Evolutionary conservation across 768 basidiomycete genomes (phyloP).

Genomic region (Pisolithus microcarpus): DNA sequence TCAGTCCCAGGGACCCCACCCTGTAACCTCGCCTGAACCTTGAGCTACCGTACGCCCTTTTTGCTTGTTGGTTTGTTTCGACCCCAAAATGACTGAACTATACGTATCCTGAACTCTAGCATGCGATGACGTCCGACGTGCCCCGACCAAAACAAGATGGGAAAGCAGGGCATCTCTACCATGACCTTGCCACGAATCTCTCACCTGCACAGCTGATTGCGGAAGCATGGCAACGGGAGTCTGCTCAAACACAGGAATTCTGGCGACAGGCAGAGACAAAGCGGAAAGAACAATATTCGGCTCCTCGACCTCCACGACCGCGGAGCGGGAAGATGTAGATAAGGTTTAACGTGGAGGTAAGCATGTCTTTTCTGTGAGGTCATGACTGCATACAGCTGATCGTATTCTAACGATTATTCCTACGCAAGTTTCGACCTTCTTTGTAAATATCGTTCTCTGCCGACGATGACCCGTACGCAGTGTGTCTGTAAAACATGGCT

Average conservation of each 20-base stretch:
- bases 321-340: slow-evolving; percentile 48
- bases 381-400: neutral
- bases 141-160: slow-evolving; percentile 29
- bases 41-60: slow-evolving; percentile 32
- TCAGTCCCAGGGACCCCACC: slow-evolving; percentile 24
- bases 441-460: slow-evolving; percentile 24
- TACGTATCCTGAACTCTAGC: slow-evolving; percentile 24
- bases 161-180: slow-evolving; percentile 22
- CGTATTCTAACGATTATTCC: neutral
- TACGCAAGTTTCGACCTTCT: slow-evolving; percentile 20
- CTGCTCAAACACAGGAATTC: slow-evolving; percentile 48
- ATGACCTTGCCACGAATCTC: slow-evolving; percentile 23
- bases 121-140: slow-evolving; percentile 32
- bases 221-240: slow-evolving; percentile 60
- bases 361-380: neutral
- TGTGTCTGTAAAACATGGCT: slow-evolving; percentile 6
- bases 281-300: slow-evolving; percentile 37
- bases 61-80: slow-evolving; percentile 22
- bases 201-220: slow-evolving; percentile 60
- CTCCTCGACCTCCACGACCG: slow-evolving; percentile 29
- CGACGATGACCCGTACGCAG: slow-evolving; percentile 22
- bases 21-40: slow-evolving; percentile 27
- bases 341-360: slow-evolving; percentile 14
- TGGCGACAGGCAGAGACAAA: slow-evolving; percentile 55
- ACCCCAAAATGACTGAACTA: slow-evolving; percentile 16